Evolutionary conservation across 2,329 filamentous ascomycete species (phyloP).

Genomic region (Onygenales sp.): DNA sequence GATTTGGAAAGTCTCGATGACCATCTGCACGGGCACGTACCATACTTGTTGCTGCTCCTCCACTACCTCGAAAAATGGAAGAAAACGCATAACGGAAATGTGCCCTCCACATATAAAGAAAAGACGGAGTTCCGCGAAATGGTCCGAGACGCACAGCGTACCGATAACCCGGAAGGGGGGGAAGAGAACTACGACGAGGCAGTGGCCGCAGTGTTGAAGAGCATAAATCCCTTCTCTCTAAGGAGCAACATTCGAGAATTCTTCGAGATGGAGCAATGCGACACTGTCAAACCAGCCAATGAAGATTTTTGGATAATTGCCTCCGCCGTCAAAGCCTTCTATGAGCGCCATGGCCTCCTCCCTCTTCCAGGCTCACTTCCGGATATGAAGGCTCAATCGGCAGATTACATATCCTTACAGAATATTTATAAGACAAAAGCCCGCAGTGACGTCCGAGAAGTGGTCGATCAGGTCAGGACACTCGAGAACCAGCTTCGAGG

Average conservation of each 20-base stretch:
- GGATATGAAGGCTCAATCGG: slow-evolving; percentile 94
- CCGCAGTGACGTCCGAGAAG: slow-evolving; percentile 64
- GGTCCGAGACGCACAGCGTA: slow-evolving; percentile 59
- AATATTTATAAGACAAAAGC: slow-evolving; percentile 90
- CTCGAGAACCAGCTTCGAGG: slow-evolving; percentile 42
- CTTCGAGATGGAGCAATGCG: slow-evolving; percentile 59
- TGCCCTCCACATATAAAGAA: slow-evolving; percentile 69
- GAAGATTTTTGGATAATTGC: slow-evolving; percentile 85
- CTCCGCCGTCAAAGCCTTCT: slow-evolving; percentile 67
- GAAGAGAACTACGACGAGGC: slow-evolving; percentile 98
- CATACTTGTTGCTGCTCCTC: slow-evolving; percentile 73
- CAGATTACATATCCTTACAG: slow-evolving; percentile 81
- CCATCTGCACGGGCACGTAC: slow-evolving; percentile 84
- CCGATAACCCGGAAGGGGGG: slow-evolving; percentile 67
- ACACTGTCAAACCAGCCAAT: slow-evolving; percentile 35
- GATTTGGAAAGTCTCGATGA: slow-evolving; percentile 61
- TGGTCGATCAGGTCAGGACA: slow-evolving; percentile 55
- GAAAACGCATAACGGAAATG: slow-evolving; percentile 53
- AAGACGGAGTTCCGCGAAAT: slow-evolving; percentile 72
- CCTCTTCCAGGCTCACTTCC: slow-evolving; percentile 81
- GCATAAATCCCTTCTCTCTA: slow-evolving; percentile 60
- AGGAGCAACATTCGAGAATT: slow-evolving; percentile 65
- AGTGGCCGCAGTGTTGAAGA: slow-evolving; percentile 75
- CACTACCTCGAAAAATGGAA: slow-evolving; percentile 80
- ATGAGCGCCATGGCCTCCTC: slow-evolving; percentile 60